These are phyloP conservation scores for Amanita muscaria DNA, from an alignment of 768 basidiomycete genomes.

Conservation along the genomic window DNA sequence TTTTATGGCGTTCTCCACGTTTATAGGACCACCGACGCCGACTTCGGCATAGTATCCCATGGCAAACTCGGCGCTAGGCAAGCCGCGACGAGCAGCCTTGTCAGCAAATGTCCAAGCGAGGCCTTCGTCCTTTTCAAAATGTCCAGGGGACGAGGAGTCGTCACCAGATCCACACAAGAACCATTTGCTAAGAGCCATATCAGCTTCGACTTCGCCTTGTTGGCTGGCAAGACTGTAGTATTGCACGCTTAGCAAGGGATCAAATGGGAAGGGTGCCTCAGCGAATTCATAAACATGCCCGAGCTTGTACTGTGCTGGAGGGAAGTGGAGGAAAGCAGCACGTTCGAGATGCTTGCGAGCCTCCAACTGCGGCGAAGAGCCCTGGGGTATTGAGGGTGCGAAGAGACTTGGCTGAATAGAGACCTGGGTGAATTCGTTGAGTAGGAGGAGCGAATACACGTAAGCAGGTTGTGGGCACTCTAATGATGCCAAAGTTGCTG, in stretches of 20 bases:
- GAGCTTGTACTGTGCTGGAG: conserved; percentile 87
- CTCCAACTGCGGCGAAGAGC: conserved; percentile 42
- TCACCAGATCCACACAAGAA: conserved; percentile 76
- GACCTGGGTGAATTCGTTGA: conserved; percentile 72
- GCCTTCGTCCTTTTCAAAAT: conserved; percentile 80
- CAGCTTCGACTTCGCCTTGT: conserved; percentile 84
- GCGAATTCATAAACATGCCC: conserved; percentile 93
- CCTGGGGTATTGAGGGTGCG: conserved; percentile 43
- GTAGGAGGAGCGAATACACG: conserved; percentile 79
- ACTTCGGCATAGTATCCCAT: conserved; percentile 95
- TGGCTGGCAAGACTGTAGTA: conserved; percentile 82
- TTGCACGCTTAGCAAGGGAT: conserved; percentile 82
- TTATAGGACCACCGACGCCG: conserved; percentile 69
- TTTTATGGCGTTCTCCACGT: conserved; percentile 51
- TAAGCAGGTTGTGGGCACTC: conserved; percentile 85
- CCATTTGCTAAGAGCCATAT: conserved; percentile 97
- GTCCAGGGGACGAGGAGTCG: conserved; percentile 25
- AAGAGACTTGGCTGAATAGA: conserved; percentile 42
- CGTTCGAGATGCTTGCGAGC: conserved; percentile 74
- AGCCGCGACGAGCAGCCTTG: conserved; percentile 67
- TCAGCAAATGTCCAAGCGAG: conserved; percentile 87
- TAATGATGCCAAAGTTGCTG: conserved; percentile 65
- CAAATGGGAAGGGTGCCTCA: conserved; percentile 74
- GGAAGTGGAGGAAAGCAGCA: conserved; percentile 77
- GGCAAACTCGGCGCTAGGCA: conserved; percentile 85